Percentiles rank a stretch among this genome's conserved stretches.
Conservation (phyloP, 73 alveolate species). For the Paramecium caudatum region DNA sequence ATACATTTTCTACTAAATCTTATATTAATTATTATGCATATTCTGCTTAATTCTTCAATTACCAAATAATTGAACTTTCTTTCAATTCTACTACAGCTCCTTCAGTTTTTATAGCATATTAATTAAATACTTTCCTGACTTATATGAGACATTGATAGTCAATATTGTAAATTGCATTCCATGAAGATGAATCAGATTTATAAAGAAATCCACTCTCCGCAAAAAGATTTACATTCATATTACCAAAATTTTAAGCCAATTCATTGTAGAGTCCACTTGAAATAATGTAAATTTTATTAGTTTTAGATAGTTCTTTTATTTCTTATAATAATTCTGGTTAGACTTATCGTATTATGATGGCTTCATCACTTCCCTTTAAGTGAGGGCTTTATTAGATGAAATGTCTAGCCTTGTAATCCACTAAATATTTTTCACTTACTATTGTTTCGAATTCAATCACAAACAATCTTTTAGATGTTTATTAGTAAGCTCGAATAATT, state of each 20-base stretch:
- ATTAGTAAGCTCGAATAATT: not conserved
- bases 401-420: conserved; percentile 30
- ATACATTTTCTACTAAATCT: conserved; percentile 57
- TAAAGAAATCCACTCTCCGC: conserved; percentile 56
- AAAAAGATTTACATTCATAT: not conserved
- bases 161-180: conserved; percentile 2
- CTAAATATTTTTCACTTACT: not conserved
- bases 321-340: not conserved
- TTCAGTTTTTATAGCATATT: conserved; percentile 58
- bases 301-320: not conserved
- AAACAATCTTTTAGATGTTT: not conserved
- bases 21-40: not conserved
- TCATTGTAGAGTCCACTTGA: conserved; percentile 44
- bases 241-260: not conserved
- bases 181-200: not conserved
- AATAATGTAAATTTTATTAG: not conserved
- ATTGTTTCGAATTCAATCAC: conserved; percentile 18
- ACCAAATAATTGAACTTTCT: conserved; percentile 47
- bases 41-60: conserved; percentile 14
- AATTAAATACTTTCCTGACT: conserved; percentile 8
- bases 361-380: not conserved
- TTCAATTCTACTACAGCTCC: conserved; percentile 4
- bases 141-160: conserved; percentile 3
- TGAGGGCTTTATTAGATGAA: conserved; percentile 45
- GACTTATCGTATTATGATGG: conserved; percentile 42